These are phyloP conservation scores for Cenchrus purpureus DNA, from an alignment of 176 grass and related monocot genomes.

Conservation along the genomic window DNA sequence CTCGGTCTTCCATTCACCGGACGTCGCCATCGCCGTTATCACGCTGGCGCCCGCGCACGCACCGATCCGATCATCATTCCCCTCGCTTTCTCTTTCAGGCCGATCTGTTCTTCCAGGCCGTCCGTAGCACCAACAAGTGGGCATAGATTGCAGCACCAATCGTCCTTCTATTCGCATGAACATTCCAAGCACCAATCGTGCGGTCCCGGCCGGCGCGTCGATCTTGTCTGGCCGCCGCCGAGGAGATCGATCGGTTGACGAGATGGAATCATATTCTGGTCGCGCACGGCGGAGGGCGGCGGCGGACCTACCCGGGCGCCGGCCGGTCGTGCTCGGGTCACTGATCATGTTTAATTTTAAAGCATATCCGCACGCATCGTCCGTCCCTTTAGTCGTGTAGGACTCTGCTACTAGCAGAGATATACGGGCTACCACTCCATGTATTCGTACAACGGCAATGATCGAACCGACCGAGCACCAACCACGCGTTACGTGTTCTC, in stretches of 20 bases:
- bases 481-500: not conserved
- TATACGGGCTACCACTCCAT: no score
- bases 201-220: not conserved
- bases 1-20: not conserved
- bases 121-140: not conserved
- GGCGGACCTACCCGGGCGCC: not conserved
- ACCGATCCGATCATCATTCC: not conserved
- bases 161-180: not conserved
- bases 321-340: constrained; percentile 5
- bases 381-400: not conserved
- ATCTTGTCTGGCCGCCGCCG: not conserved
- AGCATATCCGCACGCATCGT: not conserved
- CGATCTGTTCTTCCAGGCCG: not conserved
- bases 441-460: not conserved
- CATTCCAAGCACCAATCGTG: not conserved
- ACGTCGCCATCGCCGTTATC: not conserved
- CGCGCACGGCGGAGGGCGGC: not conserved
- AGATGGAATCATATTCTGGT: not conserved
- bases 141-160: not conserved
- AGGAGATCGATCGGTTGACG: not conserved
- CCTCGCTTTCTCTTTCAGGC: not conserved
- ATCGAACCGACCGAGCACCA: constrained; percentile 19
- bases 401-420: not conserved
- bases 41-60: not conserved
- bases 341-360: not conserved